Percentiles rank a stretch among this genome's conserved stretches.
Conservation (phyloP, 1,139 yeast genomes). For the Hansenula lynferdii region DNA sequence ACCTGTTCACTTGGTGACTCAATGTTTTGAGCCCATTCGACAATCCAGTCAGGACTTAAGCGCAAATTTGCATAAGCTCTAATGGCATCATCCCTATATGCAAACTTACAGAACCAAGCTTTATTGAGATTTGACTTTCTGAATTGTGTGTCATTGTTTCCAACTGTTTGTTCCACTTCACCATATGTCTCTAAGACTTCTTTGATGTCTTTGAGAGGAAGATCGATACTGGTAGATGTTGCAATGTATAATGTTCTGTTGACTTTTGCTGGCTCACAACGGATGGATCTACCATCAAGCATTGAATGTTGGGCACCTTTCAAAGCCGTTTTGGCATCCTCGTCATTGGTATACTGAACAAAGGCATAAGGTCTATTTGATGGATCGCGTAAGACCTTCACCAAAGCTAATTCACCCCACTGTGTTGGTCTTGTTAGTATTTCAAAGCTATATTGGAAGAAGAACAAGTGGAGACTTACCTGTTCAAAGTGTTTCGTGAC, state of each 20-base stretch:
- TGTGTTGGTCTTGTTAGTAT: constrained; percentile 28
- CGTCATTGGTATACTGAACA: constrained; percentile 75
- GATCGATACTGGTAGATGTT: constrained; percentile 26
- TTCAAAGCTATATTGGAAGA: no score
- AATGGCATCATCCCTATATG: constrained; percentile 86
- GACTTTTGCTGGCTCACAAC: constrained; percentile 90
- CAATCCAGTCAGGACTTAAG: constrained; percentile 44
- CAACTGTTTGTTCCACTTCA: constrained; percentile 64
- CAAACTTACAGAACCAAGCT: constrained; percentile 80
- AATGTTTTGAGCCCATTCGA: constrained; percentile 85
- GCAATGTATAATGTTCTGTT: constrained; percentile 73
- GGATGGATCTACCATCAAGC: constrained; percentile 68
- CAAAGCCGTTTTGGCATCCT: constrained; percentile 68
- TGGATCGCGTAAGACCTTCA: constrained; percentile 84
- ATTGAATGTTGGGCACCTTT: constrained; percentile 61
- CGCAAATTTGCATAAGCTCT: constrained; percentile 74
- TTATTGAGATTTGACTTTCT: constrained; percentile 32
- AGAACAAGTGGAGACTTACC: no score
- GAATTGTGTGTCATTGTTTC: constrained; percentile 36
- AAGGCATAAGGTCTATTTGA: constrained; percentile 89
- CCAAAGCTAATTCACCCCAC: constrained; percentile 69
- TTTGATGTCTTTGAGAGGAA: constrained; percentile 29
- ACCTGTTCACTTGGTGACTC: constrained; percentile 34
- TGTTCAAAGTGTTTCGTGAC: constrained; percentile 56
- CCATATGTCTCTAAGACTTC: constrained; percentile 51